Conservation (phyloP, 2,329 filamentous ascomycete species). For the Ophiocordyceps sinensis region DNA sequence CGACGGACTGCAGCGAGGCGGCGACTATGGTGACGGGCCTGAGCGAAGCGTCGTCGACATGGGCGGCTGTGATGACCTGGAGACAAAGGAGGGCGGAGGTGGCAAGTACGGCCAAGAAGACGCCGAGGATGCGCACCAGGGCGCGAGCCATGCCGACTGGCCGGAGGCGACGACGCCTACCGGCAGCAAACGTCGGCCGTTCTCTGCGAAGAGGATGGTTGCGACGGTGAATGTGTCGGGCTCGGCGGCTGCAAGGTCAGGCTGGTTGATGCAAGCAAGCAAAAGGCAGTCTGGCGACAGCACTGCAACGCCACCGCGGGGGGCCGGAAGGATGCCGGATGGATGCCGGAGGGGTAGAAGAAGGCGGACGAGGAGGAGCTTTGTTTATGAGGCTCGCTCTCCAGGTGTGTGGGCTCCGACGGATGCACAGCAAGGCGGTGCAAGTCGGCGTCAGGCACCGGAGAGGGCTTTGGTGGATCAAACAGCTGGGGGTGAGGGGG, state of each 20-base stretch:
- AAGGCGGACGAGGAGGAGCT: background rate
- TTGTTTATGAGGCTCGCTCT: background rate
- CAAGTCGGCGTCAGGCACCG: too few species aligned
- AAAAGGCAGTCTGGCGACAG: background rate
- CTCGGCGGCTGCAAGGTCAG: background rate
- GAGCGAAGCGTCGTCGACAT: conserved; percentile 2
- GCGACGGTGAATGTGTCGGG: background rate
- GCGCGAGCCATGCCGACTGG: conserved; percentile 4
- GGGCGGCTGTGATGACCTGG: conserved; percentile 6
- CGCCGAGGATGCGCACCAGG: conserved; percentile 2
- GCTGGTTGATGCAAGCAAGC: background rate
- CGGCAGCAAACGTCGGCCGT: background rate
- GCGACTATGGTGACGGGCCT: conserved; percentile 10
- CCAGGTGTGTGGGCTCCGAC: background rate
- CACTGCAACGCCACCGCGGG: background rate
- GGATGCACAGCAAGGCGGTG: too few species aligned
- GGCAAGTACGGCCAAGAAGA: conserved; percentile 7
- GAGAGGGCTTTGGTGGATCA: too few species aligned
- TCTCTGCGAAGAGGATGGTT: background rate
- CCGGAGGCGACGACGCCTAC: conserved; percentile 1
- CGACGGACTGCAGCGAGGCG: conserved; percentile 13
- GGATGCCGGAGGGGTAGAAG: background rate
- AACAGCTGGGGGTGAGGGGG: too few species aligned
- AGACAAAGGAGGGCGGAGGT: conserved; percentile 7
- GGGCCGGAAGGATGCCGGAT: background rate